These are phyloP conservation scores for Taphrina flavorubra DNA, from an alignment of 1,139 yeast genomes.

Conservation along the genomic window DNA sequence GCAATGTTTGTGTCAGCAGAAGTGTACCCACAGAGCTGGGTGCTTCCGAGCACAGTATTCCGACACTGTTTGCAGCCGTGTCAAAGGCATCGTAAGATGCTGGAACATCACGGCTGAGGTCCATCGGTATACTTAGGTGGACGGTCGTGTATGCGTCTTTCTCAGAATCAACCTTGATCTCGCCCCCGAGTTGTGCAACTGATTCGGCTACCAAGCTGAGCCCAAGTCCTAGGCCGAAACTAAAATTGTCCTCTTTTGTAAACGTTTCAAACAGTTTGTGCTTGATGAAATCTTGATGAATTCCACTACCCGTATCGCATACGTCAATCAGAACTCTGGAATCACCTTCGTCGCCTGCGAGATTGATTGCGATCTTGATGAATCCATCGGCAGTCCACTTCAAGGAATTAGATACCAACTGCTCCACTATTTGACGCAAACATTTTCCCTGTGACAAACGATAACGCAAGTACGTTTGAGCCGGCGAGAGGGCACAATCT, in stretches of 20 bases:
- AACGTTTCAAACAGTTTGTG: conserved; percentile 74
- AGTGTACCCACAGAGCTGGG: not conserved
- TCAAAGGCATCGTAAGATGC: not conserved
- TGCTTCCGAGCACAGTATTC: not conserved
- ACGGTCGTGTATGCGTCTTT: conserved; percentile 27
- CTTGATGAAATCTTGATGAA: conserved; percentile 79
- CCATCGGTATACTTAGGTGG: conserved; percentile 16
- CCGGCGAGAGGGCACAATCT: conserved; percentile 1
- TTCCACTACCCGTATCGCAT: conserved; percentile 80
- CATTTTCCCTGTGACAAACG: conserved; percentile 7
- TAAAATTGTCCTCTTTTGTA: conserved; percentile 91
- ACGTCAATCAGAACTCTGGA: conserved; percentile 52
- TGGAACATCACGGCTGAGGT: not conserved
- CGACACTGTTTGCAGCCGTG: not conserved
- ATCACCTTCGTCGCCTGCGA: not conserved
- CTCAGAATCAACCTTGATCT: conserved; percentile 15
- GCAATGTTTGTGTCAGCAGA: not conserved
- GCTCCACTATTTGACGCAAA: conserved; percentile 4
- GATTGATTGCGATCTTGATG: not conserved
- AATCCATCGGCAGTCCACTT: conserved; percentile 19
- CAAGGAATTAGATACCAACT: conserved; percentile 16
- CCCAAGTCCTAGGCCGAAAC: conserved; percentile 56
- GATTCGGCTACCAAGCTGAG: conserved; percentile 24
- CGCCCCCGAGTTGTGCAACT: conserved; percentile 15
- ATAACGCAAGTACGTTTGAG: not conserved